Evolutionary conservation across 352 stramenopile genomes (phyloP), one percentile per base, ranked within the genome.

Genomic region (Phytophthora melonis): DNA sequence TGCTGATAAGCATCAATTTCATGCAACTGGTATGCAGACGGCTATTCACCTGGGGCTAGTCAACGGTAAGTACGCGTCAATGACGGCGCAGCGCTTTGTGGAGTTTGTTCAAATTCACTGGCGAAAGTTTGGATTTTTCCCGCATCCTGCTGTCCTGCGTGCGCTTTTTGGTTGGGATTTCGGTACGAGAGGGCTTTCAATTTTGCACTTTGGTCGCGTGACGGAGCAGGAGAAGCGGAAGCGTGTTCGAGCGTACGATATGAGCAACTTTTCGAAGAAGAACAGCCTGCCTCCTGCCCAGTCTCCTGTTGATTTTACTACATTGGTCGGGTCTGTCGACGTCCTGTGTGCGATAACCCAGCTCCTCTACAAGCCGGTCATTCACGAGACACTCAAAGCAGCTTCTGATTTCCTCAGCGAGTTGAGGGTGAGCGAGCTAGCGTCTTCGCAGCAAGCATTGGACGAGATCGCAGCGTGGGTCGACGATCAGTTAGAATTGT

Each of bases 61-160:
- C 1, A 60, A 59, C 19, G 47, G 47, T 66, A 58, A 58, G 47
- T 66, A 66, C 18, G 60, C 13, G 49, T 23, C 2, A 10, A 52
- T 66, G 27, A 66, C 16, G 4, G 45, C 47, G 13, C 60, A 67
- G 36, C 36, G 36, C 5, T 43, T 43, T 16, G 36, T 43, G 36
- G 36, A 43, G 36, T 43, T 16, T 43, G 36, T 43, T 43, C 36
- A 43, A 14, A 43, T 43, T 16, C 14, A 43, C 14, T 43, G 36
- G 36, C 11, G 36, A 43, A 43, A 43, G 36, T 43, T 43, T 43
- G 36, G 36, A 16, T 43, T 43, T 14, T 43, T 43, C 14, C 36
- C 36, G 5, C 36, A 43, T 14, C 36, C 36, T 14, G 36, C 36
- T 13, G 36, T 43, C 36, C 36, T 43, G 36, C 36, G 36, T 13